phyloP scores from a whole-genome alignment of 805 yeast genomes.

The Candida suzukii region DNA sequence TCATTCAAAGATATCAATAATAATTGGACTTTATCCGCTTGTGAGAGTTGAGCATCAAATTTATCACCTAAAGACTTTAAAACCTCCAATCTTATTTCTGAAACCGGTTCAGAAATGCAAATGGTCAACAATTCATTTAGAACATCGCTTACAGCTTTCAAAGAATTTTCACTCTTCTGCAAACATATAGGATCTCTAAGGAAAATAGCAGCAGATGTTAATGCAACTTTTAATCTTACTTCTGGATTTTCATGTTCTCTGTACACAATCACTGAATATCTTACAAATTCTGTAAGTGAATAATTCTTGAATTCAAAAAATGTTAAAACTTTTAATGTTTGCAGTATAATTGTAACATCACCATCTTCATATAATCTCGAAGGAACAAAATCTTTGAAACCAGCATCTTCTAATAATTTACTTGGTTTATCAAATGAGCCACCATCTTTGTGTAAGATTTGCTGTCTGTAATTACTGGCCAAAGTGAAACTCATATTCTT shows the following conservation, averaged over 20 bases:
- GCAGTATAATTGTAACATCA: constrained; percentile 46
- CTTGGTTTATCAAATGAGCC: constrained; percentile 18
- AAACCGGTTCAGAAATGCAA: constrained; percentile 81
- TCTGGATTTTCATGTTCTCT: constrained; percentile 73
- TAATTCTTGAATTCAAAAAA: constrained; percentile 69
- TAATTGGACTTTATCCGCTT: constrained; percentile 82
- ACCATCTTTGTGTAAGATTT: constrained; percentile 67
- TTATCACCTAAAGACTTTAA: constrained; percentile 62
- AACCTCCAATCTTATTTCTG: constrained; percentile 80
- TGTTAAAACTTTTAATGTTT: constrained; percentile 72
- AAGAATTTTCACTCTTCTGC: constrained; percentile 74
- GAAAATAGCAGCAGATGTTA: constrained; percentile 74
- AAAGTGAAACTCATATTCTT: constrained; percentile 51
- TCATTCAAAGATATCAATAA: constrained; percentile 88
- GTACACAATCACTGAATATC: constrained; percentile 77
- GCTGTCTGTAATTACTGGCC: constrained; percentile 74
- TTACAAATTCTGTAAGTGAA: constrained; percentile 80
- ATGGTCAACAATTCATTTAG: constrained; percentile 72
- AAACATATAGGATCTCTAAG: constrained; percentile 75
- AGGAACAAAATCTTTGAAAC: constrained; percentile 13
- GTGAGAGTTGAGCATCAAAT: constrained; percentile 89
- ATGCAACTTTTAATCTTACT: constrained; percentile 78
- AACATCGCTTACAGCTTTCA: constrained; percentile 79
- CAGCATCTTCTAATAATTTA: constrained; percentile 11
- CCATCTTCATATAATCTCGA: constrained; percentile 20